phyloP scores from a whole-genome alignment of 768 basidiomycete species.

The Trametes sanguinea region DNA sequence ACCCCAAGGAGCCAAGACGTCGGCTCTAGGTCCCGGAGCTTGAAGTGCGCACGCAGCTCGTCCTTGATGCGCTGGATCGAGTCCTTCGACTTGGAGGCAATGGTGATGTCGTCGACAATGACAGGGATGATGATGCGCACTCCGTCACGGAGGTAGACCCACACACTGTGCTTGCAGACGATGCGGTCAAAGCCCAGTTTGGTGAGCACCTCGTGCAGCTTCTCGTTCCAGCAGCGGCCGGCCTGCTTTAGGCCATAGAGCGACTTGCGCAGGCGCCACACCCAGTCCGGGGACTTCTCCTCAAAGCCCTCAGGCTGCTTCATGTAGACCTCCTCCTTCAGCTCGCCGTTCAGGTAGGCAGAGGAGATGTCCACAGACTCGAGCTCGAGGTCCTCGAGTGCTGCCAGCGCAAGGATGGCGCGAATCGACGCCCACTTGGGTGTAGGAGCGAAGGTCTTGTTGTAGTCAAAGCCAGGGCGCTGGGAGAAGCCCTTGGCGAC shows the following conservation, averaged over 20 bases:
- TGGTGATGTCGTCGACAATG: slow-evolving; percentile 34
- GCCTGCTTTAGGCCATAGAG: slow-evolving; percentile 49
- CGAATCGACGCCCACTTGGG: slow-evolving; percentile 27
- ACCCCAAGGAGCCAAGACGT: slow-evolving; percentile 2
- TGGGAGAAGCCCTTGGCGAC: no score
- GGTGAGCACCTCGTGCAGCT: slow-evolving; percentile 28
- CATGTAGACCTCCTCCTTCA: slow-evolving; percentile 35
- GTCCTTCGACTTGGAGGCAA: slow-evolving; percentile 30
- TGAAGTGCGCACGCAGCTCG: slow-evolving; percentile 3
- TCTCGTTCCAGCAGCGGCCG: slow-evolving; percentile 40
- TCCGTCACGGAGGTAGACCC: slow-evolving; percentile 29
- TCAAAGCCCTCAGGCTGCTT: slow-evolving; percentile 30
- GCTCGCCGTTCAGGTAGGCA: slow-evolving; percentile 33
- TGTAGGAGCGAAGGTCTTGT: slow-evolving; percentile 9
- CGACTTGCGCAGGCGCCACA: slow-evolving; percentile 29
- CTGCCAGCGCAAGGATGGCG: slow-evolving; percentile 29
- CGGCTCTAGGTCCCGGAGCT: background rate
- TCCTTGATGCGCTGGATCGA: slow-evolving; percentile 10
- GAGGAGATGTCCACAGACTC: slow-evolving; percentile 31
- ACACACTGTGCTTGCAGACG: slow-evolving; percentile 27
- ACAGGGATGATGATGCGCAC: slow-evolving; percentile 26
- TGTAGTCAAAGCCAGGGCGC: no score
- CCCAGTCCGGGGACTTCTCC: slow-evolving; percentile 12
- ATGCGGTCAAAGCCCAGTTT: slow-evolving; percentile 29
- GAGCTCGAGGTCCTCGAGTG: slow-evolving; percentile 28